Percentiles rank a stretch among this genome's conserved stretches.
These are phyloP conservation scores for Saccharomycopsis malanga DNA, from an alignment of 805 yeast species.

Conservation along the genomic window DNA sequence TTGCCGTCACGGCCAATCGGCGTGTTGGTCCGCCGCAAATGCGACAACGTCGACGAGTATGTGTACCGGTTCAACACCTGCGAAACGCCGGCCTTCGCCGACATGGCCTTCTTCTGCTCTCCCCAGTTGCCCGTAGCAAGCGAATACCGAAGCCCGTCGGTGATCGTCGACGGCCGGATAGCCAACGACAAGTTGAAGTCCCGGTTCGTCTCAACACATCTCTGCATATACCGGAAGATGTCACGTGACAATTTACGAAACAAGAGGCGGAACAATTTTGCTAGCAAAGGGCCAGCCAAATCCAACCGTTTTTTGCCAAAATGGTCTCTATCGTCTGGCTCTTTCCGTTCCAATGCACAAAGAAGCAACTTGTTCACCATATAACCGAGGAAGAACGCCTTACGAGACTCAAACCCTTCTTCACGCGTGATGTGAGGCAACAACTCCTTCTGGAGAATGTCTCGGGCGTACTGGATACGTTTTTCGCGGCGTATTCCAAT, in stretches of 20 bases:
- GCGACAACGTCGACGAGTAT: conserved; percentile 96
- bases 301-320: conserved; percentile 98
- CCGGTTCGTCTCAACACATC: conserved; percentile 96
- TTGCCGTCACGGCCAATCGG: conserved; percentile 99
- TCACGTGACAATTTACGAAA: conserved; percentile 95
- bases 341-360: conserved; percentile 95
- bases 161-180: conserved; percentile 92
- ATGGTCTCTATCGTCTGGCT: conserved; percentile 98
- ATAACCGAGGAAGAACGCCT: conserved; percentile 95
- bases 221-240: conserved; percentile 96
- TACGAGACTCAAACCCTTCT: conserved; percentile 94
- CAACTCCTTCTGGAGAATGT: conserved; percentile 91
- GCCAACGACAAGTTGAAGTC: conserved; percentile 96
- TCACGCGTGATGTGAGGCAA: conserved; percentile 96
- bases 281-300: conserved; percentile 96
- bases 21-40: conserved; percentile 96
- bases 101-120: conserved; percentile 99
- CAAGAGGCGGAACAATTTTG: conserved; percentile 87
- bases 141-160: conserved; percentile 95
- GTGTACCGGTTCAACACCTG: conserved; percentile 98
- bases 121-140: conserved; percentile 99
- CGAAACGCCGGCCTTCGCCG: conserved; percentile 97
- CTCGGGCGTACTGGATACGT: conserved; percentile 97
- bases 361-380: conserved; percentile 92
- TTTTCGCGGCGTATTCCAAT: conserved; percentile 94